Evolutionary conservation across 192 early-diverging fungal species (phyloP), one percentile per base, ranked within the genome.

Genomic region (Coemansia sp.): DNA sequence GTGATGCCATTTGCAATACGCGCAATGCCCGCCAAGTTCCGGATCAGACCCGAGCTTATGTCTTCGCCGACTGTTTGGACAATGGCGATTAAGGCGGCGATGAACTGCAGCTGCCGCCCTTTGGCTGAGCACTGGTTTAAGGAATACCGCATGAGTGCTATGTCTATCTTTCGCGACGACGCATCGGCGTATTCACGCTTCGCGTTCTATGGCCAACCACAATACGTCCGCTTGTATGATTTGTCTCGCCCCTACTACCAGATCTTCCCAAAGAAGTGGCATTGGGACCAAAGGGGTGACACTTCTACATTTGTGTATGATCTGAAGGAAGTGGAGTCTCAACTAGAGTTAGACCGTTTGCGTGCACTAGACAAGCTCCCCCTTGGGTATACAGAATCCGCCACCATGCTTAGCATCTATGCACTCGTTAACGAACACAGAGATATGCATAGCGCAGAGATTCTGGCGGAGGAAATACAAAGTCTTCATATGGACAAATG

Each of bases 101-200:
- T 47, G 4, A 48, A 51, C 15, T 66, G 66, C 21, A 62, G 68
- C 19, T 70, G 72, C n/a, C 40, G 49, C 12, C 47, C 59, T 6
- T 57, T 81, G 47, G 70, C 78, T 0, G 68, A 76, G 45, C 62
- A 67, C 51, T 81, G 78, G 78, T 73, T 81, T 16, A 76, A 63
- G 26, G 73, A 76, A 61, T 81, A 81, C 60, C 78, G 78, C 11
- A 81, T 81, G 78, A 76, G 73, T 49, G 73, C 73, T 6, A 81
- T 81, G 78, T 67, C 78, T 6, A 18, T 76, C 16, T 76, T 81
- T 67, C 78, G 78, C 48, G 73, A 76, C 16, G 67, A 67, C 21
- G 62, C 70, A 39, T 81, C 78, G 42, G 64, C 73, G 12, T 81
- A 70, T 56, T 76, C 73, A 8, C 66, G 78, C 4, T 52, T 76